Evolutionary conservation across 2,329 filamentous ascomycete species (phyloP), one percentile per base, ranked within the genome.

Genomic region (Massarina eburnea): DNA sequence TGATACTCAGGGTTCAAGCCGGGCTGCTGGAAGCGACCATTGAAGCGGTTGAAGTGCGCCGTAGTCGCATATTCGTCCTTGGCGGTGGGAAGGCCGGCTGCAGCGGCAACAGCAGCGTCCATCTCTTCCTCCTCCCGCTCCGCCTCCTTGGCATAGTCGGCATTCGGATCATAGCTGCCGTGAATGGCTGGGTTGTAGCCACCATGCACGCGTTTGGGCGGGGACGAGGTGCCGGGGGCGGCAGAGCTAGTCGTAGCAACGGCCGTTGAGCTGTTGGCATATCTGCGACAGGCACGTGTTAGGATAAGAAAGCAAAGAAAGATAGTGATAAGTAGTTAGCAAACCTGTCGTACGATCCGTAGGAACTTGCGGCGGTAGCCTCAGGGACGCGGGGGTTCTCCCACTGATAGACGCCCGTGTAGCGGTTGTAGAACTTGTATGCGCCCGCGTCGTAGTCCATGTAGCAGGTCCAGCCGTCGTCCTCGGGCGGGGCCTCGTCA

Each of bases 141-240:
- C 3, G 65, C 63, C 46, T 61, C 59, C 39, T 49, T 77, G 9
- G 94, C 92, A 68, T 99, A 99, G 75, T 91, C 88, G n/a, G 94
- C 92, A 49, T 86, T 94, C 3, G 91, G 91, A 62, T 99, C 94
- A 75, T 96, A 99, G 73, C 91, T 88, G 58, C 94, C 94, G 68
- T 99, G 94, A 36, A 99, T 92, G 19, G 90, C 88, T 1, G 94
- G 94, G 66, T 97, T 96, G 74, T 99, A 99, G 50, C 92, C 91
- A 47, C 86, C 85, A 80, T 18, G 81, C 73, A 21, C 12, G 17
- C 24, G 37, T 66, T 66, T 50, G 19, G 65, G 66, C 22, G 60
- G 62, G 43, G 62, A 60, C 38, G 61, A 59, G 42, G 65, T 62
- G 41, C 61, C 62, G 30, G 66, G 65, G n/a, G 62, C 62, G 29